Evolutionary conservation across 2,329 filamentous ascomycete genomes (phyloP).

Genomic region (Alternaria arbusti): DNA sequence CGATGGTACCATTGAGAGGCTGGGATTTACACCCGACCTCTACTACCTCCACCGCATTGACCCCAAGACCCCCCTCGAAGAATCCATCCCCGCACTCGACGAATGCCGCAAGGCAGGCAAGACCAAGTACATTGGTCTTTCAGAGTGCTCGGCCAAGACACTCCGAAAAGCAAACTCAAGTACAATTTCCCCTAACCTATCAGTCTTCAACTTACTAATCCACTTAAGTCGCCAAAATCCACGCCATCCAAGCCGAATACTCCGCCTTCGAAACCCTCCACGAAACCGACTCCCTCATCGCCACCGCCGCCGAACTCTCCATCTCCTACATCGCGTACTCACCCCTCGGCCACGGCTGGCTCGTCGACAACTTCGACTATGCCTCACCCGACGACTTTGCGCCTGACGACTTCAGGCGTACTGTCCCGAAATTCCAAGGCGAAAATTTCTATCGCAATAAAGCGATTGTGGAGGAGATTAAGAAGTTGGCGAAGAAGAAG

Average conservation of each 20-base stretch:
- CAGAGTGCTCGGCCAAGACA: slow-evolving; percentile 51
- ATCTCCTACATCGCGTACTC: slow-evolving; percentile 43
- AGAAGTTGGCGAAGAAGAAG: slow-evolving; percentile 50
- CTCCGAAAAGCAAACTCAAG: slow-evolving; percentile 54
- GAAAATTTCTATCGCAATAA: slow-evolving; percentile 45
- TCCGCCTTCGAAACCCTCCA: slow-evolving; percentile 55
- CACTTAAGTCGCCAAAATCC: slow-evolving; percentile 50
- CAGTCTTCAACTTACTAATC: neutral
- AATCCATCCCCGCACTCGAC: slow-evolving; percentile 57
- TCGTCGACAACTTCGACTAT: slow-evolving; percentile 29
- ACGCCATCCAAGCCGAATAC: slow-evolving; percentile 59
- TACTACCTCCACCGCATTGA: slow-evolving; percentile 53
- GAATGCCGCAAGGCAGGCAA: slow-evolving; percentile 51
- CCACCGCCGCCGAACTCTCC: slow-evolving; percentile 48
- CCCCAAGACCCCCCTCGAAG: slow-evolving; percentile 44
- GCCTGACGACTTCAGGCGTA: slow-evolving; percentile 39
- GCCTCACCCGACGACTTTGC: slow-evolving; percentile 54
- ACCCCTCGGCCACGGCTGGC: slow-evolving; percentile 42
- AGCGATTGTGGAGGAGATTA: slow-evolving; percentile 34
- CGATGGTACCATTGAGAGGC: slow-evolving; percentile 46
- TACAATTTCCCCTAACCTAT: neutral
- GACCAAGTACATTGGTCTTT: slow-evolving; percentile 56
- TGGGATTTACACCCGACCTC: slow-evolving; percentile 49
- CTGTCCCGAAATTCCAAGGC: slow-evolving; percentile 50
- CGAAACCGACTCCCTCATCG: slow-evolving; percentile 46